Evolutionary conservation across 441 rosid species (phyloP), one percentile per base, ranked within the genome.

Genomic region (Croton laevigatus): DNA sequence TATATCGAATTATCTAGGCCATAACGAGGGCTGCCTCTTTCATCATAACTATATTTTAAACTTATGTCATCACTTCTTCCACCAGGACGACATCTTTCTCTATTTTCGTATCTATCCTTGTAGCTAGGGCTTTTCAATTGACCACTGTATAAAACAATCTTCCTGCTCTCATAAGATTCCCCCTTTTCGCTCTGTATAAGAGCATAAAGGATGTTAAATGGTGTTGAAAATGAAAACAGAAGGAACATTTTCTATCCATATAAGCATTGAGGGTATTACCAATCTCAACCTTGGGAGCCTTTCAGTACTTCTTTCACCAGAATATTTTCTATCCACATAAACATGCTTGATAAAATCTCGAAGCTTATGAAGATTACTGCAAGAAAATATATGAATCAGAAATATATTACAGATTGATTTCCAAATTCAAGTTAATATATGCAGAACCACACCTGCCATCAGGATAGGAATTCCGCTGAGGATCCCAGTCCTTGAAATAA

Each of bases 311-410:
- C 80, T 80, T 72, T 85, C 87, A 52, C 88, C 86, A 17, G 77
- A 51, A 79, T 82, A 95, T 79, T 71, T 85, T 74, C 86, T 82
- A 52, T 88, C 98, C 62, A 91, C 93, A 71, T 95, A 95, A 45
- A 89, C 95, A 53, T 83, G 89, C 82, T 78, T 89, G 83, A 95
- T 88, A 76, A 95, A 95, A 67, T 86, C 93, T 69, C 98, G 78
- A 57, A 91, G 88, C 78, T 75, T 86, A 42, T 78, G 80, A n/a
- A 91, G 87, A 80, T 94, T 83, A 80, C 98, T 92, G 89, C 73
- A 80, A 70, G 42, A 63, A 75, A 60, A 49, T 40, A 59, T 9
- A 0, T 46, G 64, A 62, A 62, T 81, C 59, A 82, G 73, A 76
- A 40, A 71, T 62, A 62, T 20, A 77, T 55, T 70, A 51, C 60